Evolutionary conservation across 805 yeast genomes (phyloP), one percentile per base, ranked within the genome.

Genomic region (Ogataea dorogensis): DNA sequence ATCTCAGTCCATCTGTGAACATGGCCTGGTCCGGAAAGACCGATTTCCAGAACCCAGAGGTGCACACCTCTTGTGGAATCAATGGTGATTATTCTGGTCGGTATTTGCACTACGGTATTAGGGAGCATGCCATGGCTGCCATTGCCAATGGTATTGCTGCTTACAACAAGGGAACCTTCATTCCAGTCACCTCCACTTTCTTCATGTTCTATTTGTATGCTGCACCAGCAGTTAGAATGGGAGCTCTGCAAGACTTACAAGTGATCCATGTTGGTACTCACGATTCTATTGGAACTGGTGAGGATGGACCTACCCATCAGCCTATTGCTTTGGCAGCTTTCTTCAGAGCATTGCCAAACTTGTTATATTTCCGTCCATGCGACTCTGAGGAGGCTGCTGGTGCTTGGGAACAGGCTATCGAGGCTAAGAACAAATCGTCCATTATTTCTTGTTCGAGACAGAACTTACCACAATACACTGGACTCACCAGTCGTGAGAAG

Each of bases 71-170:
- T 2, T 45, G 49, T 44, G 81, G 81, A 27, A 69, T 86, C 51
- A 40, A 13, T 58, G 98, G 98, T 64, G 78, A 78, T 58, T 89
- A 83, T 72, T 47, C 78, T 36, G 98, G 98, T 61, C 81, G 96
- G 63, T 91, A 91, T 72, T 73, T 91, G 65, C 83, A 96, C 70
- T 91, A 81, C 65, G 98, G 98, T 79, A 95, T 91, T 51, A 82
- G 98, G 68, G 98, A 91, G 75, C 98, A 93, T 69, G 97, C 86
- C 63, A 88, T 91, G 97, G 96, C 96, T 69, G 96, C 97, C 47
- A 84, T 89, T 64, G 75, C 89, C 78, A 93, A 91, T 69, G 98
- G 98, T 79, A 83, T 91, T 55, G 75, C 93, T 39, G 97, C 96
- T 37, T 91, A 71, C 60, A 83, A 80, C 71, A 95, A 95, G 64